Percentiles rank a stretch among this genome's conserved stretches.
Evolutionary conservation across 2,329 filamentous ascomycete genomes (phyloP).

Genomic region (Ciborinia camelliae): DNA sequence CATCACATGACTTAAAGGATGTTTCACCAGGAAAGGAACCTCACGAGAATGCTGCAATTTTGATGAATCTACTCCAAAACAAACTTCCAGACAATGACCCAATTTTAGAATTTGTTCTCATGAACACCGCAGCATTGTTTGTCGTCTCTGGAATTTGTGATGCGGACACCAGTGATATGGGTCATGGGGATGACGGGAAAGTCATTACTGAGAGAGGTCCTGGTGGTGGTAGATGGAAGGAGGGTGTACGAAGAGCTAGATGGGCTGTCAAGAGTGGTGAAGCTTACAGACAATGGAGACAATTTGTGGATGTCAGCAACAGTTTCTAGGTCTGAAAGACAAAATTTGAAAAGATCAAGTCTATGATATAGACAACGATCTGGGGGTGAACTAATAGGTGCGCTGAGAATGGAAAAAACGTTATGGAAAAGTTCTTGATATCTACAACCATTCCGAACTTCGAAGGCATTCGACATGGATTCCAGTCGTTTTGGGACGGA

Average conservation of each 20-base stretch:
- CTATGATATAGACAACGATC: not conserved
- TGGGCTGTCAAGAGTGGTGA: slow-evolving; percentile 86
- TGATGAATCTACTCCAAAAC: slow-evolving; percentile 72
- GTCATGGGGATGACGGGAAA: slow-evolving; percentile 71
- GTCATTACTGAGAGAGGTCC: slow-evolving; percentile 81
- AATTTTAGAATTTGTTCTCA: slow-evolving; percentile 87
- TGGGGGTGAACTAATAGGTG: not conserved
- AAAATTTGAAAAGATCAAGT: not conserved
- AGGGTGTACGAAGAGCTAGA: slow-evolving; percentile 80
- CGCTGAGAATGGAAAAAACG: not conserved
- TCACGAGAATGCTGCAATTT: slow-evolving; percentile 79
- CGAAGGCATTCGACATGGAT: not conserved
- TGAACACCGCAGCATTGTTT: slow-evolving; percentile 87
- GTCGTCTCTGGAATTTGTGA: slow-evolving; percentile 86
- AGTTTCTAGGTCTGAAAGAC: slow-evolving; percentile 21
- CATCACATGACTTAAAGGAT: slow-evolving; percentile 66
- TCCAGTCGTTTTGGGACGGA: not conserved
- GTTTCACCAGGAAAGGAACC: slow-evolving; percentile 86
- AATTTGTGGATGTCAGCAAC: slow-evolving; percentile 72
- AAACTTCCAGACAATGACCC: slow-evolving; percentile 74
- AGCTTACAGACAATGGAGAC: slow-evolving; percentile 77
- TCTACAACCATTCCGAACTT: not conserved
- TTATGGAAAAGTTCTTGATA: not conserved
- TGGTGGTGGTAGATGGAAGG: slow-evolving; percentile 88
- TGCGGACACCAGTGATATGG: slow-evolving; percentile 75